Evolutionary conservation across 805 yeast genomes (phyloP).

Genomic region (Wickerhamiella musiphila): DNA sequence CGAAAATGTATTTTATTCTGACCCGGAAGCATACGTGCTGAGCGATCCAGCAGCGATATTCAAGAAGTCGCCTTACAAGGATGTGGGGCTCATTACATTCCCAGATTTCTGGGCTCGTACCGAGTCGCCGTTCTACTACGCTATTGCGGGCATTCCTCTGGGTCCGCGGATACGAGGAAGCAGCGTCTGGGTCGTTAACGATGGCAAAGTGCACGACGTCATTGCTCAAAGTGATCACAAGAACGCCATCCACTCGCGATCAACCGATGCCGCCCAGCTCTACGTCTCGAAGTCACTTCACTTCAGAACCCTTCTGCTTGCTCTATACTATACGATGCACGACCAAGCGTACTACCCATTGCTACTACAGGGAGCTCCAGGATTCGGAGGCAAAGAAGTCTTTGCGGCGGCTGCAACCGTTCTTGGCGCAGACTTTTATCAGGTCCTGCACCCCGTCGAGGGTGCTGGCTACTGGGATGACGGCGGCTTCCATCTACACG

Average conservation of each 20-base stretch:
- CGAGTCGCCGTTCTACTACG: conserved; percentile 55
- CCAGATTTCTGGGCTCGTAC: conserved; percentile 84
- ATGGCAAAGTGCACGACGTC: conserved; percentile 18
- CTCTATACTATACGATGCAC: conserved; percentile 47
- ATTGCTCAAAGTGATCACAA: conserved; percentile 49
- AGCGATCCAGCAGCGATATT: conserved; percentile 46
- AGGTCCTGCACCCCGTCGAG: conserved; percentile 26
- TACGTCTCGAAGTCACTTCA: conserved; percentile 41
- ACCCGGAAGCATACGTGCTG: conserved; percentile 62
- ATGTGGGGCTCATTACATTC: conserved; percentile 44
- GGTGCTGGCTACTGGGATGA: conserved; percentile 19
- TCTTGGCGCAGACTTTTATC: conserved; percentile 39
- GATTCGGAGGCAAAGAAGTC: conserved; percentile 72
- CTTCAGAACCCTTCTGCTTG: conserved; percentile 36
- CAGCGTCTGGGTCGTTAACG: conserved; percentile 13
- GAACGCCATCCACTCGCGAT: conserved; percentile 49
- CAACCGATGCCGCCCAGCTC: conserved; percentile 56
- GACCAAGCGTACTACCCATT: conserved; percentile 42
- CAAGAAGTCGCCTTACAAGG: conserved; percentile 34
- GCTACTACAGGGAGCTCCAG: conserved; percentile 43
- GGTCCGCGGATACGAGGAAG: conserved; percentile 23
- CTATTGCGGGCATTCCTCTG: conserved; percentile 41
- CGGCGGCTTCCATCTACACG: conserved; percentile 9
- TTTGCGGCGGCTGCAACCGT: conserved; percentile 57
- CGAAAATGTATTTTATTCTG: conserved; percentile 52